These are phyloP conservation scores for Starmerella apis DNA, from an alignment of 805 yeast genomes.

Conservation along the genomic window DNA sequence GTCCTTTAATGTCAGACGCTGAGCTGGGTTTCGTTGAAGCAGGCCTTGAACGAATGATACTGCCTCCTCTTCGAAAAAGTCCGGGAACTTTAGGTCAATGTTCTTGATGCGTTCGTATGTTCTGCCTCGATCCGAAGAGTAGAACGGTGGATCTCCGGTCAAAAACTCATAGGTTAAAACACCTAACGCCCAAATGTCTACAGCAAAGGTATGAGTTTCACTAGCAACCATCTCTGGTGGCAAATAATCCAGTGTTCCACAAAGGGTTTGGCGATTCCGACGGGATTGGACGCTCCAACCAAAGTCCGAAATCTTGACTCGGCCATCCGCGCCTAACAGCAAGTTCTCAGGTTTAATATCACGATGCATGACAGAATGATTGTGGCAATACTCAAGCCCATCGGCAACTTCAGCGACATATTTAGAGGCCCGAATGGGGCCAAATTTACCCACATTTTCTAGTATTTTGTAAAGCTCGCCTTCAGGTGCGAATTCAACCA, in stretches of 20 bases:
- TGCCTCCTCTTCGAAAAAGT: slow-evolving; percentile 60
- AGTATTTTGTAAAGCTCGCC: slow-evolving; percentile 79
- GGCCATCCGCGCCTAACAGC: slow-evolving; percentile 55
- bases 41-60: slow-evolving; percentile 56
- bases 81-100: slow-evolving; percentile 67
- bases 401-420: slow-evolving; percentile 75
- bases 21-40: slow-evolving; percentile 56
- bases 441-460: slow-evolving; percentile 49
- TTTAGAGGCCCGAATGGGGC: slow-evolving; percentile 58
- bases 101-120: slow-evolving; percentile 72
- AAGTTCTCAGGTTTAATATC: slow-evolving; percentile 94
- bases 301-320: slow-evolving; percentile 76
- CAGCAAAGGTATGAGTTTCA: slow-evolving; percentile 62
- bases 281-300: slow-evolving; percentile 87
- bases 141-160: slow-evolving; percentile 88
- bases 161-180: slow-evolving; percentile 74
- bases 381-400: slow-evolving; percentile 69
- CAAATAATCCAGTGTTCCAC: slow-evolving; percentile 89
- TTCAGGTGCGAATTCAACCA: slow-evolving; percentile 71
- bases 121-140: slow-evolving; percentile 55
- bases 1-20: slow-evolving; percentile 51
- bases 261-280: slow-evolving; percentile 60
- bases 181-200: slow-evolving; percentile 91
- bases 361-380: slow-evolving; percentile 73
- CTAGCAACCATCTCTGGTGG: slow-evolving; percentile 94